A percentile compares a stretch with the other conserved stretches of the same genome.
Evolutionary conservation across 2,329 filamentous ascomycete genomes (phyloP).

Genomic region (Fusarium nygamai): DNA sequence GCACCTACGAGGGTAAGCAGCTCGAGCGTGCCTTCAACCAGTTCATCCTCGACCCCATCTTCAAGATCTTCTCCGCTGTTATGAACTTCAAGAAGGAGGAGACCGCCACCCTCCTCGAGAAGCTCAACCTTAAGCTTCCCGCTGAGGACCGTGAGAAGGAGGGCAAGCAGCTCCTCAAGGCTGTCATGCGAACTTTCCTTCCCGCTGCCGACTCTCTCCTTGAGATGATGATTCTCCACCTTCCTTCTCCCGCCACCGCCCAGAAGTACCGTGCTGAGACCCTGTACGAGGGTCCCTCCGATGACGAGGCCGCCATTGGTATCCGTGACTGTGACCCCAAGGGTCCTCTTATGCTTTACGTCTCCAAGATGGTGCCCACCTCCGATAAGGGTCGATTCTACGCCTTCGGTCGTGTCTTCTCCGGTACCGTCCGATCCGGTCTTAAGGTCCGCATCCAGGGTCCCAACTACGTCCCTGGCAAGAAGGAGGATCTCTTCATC

Average conservation of each 20-base stretch:
- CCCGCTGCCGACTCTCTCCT: conserved; percentile 97
- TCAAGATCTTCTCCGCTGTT: conserved; percentile 96
- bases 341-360: conserved; percentile 99
- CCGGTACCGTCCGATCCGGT: conserved; percentile 96
- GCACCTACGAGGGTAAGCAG: conserved; percentile 82
- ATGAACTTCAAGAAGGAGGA: conserved; percentile 99
- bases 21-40: conserved; percentile 99
- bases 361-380: conserved; percentile 99
- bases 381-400: conserved; percentile 99
- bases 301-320: conserved; percentile 92
- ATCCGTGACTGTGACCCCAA: conserved; percentile 99
- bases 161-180: conserved; percentile 98
- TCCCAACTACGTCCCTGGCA: conserved; percentile 96
- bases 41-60: conserved; percentile 99
- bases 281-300: conserved; percentile 95
- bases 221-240: conserved; percentile 99
- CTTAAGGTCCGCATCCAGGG: conserved; percentile 99
- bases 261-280: conserved; percentile 99
- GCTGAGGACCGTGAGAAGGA: conserved; percentile 90
- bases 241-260: conserved; percentile 94
- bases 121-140: conserved; percentile 93
- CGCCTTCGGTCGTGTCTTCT: conserved; percentile 99
- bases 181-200: conserved; percentile 98
- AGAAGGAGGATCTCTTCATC: conserved; percentile 99
- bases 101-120: conserved; percentile 81